These are phyloP conservation scores for Neonectria hederae DNA, from an alignment of 2,329 filamentous ascomycete genomes.

Conservation along the genomic window DNA sequence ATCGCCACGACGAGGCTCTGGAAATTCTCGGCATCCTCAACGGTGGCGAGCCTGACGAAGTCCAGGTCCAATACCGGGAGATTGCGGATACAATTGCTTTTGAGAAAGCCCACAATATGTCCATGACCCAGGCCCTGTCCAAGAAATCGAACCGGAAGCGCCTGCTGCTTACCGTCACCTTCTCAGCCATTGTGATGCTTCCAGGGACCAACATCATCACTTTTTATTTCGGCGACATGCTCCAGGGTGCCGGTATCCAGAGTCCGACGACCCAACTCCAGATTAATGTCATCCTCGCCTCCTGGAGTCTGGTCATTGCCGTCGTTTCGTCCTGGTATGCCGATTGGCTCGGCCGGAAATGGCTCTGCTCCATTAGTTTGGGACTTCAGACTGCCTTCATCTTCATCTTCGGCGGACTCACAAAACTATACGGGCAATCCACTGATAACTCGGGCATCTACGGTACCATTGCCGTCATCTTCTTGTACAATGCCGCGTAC, in stretches of 20 bases:
- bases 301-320: slow-evolving; percentile 33
- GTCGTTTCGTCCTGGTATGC: slow-evolving; percentile 22
- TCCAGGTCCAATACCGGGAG: slow-evolving; percentile 23
- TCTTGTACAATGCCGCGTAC: slow-evolving; percentile 61
- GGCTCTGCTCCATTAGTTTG: slow-evolving; percentile 13
- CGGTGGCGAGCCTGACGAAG: slow-evolving; percentile 1
- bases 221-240: slow-evolving; percentile 49
- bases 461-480: slow-evolving; percentile 56
- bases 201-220: slow-evolving; percentile 25
- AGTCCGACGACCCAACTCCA: slow-evolving; percentile 51
- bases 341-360: slow-evolving; percentile 26
- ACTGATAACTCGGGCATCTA: slow-evolving; percentile 46
- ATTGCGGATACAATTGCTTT: slow-evolving; percentile 25
- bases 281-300: slow-evolving; percentile 39
- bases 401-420: slow-evolving; percentile 19
- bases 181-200: slow-evolving; percentile 26
- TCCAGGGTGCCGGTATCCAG: slow-evolving; percentile 55
- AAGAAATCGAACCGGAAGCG: slow-evolving; percentile 17
- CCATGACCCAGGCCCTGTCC: not conserved
- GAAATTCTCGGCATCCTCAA: slow-evolving; percentile 27
- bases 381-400: slow-evolving; percentile 10
- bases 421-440: slow-evolving; percentile 33
- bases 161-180: slow-evolving; percentile 3
- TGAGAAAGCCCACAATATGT: slow-evolving; percentile 16
- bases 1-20: slow-evolving; percentile 23